Evolutionary conservation across 352 stramenopile genomes (phyloP).

Genomic region (Phytophthora lateralis): DNA sequence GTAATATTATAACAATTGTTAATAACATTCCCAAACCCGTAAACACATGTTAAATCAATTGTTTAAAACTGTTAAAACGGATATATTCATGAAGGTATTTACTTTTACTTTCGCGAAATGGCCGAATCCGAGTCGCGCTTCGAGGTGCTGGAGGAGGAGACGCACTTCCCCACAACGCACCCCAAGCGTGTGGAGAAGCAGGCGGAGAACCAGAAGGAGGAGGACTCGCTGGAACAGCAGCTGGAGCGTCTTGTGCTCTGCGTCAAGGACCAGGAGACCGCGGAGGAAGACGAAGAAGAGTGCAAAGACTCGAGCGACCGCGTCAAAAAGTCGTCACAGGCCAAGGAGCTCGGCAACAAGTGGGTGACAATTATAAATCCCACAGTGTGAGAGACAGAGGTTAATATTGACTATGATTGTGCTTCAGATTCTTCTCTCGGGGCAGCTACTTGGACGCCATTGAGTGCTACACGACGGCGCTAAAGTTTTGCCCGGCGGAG

Average conservation of each 20-base stretch:
- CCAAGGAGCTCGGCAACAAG: conserved; percentile 89
- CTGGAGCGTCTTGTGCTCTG: conserved; percentile 61
- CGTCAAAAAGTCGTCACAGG: conserved; percentile 72
- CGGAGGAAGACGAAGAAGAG: conserved; percentile 31
- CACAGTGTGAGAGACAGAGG: neutral
- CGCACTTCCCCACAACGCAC: conserved; percentile 62
- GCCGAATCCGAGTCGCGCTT: conserved; percentile 57
- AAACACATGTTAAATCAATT: too few relatives aligned
- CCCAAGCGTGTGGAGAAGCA: conserved; percentile 31
- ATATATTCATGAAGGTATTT: too few relatives aligned
- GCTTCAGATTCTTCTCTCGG: conserved; percentile 68
- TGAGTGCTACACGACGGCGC: conserved; percentile 84
- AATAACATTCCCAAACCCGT: too few relatives aligned
- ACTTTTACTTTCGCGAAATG: conserved; percentile 12
- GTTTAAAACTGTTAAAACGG: too few relatives aligned
- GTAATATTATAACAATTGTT: too few relatives aligned
- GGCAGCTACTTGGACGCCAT: conserved; percentile 80
- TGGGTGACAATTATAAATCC: conserved; percentile 26
- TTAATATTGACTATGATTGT: conserved; percentile 3
- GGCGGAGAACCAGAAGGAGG: conserved; percentile 30
- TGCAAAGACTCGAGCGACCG: conserved; percentile 30
- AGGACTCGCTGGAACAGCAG: conserved; percentile 71
- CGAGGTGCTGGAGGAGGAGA: conserved; percentile 88
- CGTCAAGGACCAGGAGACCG: conserved; percentile 37
- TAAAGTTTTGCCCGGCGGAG: conserved; percentile 78